These are phyloP conservation scores for Talinum fruticosum DNA, from an alignment of 148 eudicot genomes.

Conservation along the genomic window DNA sequence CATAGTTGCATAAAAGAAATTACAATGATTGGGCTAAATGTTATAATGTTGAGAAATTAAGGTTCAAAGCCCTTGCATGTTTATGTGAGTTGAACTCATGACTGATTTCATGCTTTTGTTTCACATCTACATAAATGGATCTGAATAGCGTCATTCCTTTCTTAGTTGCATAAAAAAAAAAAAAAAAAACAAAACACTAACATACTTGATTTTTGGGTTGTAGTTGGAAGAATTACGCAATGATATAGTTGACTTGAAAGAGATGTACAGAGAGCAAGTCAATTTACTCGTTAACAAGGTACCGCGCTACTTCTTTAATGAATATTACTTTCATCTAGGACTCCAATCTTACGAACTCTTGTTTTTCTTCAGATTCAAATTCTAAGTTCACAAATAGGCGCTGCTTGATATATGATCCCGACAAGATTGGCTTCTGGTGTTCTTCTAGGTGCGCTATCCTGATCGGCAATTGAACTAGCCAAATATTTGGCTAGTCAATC, in stretches of 20 bases:
- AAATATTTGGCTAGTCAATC: slow-evolving; percentile 1
- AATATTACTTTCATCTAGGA: background rate
- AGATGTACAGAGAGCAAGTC: slow-evolving; percentile 99
- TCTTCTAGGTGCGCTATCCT: background rate
- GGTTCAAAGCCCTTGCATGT: background rate
- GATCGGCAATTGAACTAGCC: background rate
- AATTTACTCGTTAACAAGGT: slow-evolving; percentile 95
- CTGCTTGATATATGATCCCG: slow-evolving; percentile 25
- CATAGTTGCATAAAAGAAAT: background rate
- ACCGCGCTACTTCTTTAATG: slow-evolving; percentile 9
- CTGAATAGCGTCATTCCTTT: no score
- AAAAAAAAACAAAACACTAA: background rate
- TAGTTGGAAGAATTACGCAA: slow-evolving; percentile 98
- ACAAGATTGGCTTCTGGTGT: slow-evolving; percentile 4
- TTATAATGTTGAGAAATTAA: background rate
- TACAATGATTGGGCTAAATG: no score
- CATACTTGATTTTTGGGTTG: slow-evolving; percentile 16
- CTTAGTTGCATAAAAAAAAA: no score
- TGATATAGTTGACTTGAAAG: slow-evolving; percentile 93
- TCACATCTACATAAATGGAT: background rate
- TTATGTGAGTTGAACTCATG: background rate
- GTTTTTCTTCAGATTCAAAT: slow-evolving; percentile 58
- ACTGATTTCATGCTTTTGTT: background rate
- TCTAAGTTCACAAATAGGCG: slow-evolving; percentile 46
- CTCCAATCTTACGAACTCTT: background rate